Percentiles rank a stretch among this genome's conserved stretches.
Evolutionary conservation across 352 stramenopile species (phyloP).

Genomic region (Phytopythium chamaehyphon): DNA sequence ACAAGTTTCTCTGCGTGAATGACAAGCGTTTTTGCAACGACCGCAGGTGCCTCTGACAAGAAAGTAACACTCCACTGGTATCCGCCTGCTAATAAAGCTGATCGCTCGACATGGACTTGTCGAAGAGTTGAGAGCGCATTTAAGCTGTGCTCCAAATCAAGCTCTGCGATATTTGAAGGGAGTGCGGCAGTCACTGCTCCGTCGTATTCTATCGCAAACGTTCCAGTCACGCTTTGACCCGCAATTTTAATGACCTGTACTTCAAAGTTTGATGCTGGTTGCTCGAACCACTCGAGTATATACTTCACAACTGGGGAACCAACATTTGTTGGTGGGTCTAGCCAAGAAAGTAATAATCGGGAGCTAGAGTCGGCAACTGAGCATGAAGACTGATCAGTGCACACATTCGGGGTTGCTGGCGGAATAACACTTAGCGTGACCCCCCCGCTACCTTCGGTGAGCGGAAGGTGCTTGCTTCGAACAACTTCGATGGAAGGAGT

Average conservation of each 20-base stretch:
- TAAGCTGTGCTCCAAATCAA: constrained; percentile 59
- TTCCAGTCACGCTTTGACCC: constrained; percentile 60
- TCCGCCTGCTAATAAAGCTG: constrained; percentile 26
- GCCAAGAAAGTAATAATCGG: constrained; percentile 50
- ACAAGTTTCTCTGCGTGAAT: constrained; percentile 34
- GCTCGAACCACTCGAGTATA: constrained; percentile 71
- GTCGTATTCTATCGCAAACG: constrained; percentile 67
- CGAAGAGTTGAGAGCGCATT: constrained; percentile 51
- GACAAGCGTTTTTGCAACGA: constrained; percentile 33
- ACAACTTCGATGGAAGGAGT: constrained; percentile 58
- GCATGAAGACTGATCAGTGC: constrained; percentile 2
- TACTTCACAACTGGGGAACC: constrained; percentile 59
- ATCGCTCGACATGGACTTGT: constrained; percentile 77
- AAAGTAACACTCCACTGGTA: constrained; percentile 84
- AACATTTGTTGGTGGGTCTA: constrained; percentile 30
- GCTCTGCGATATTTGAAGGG: constrained; percentile 45
- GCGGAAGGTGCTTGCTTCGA: constrained; percentile 40
- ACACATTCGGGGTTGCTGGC: constrained; percentile 13
- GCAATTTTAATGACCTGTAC: constrained; percentile 72
- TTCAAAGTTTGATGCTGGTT: constrained; percentile 32
- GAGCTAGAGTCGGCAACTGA: constrained; percentile 35
- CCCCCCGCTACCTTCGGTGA: constrained; percentile 42
- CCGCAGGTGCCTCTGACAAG: constrained; percentile 42
- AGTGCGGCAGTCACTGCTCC: constrained; percentile 46
- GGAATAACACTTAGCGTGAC: constrained; percentile 54